Evolutionary conservation across 2,329 filamentous ascomycete species (phyloP), one percentile per base, ranked within the genome.

Genomic region (Diplocarpon mali): DNA sequence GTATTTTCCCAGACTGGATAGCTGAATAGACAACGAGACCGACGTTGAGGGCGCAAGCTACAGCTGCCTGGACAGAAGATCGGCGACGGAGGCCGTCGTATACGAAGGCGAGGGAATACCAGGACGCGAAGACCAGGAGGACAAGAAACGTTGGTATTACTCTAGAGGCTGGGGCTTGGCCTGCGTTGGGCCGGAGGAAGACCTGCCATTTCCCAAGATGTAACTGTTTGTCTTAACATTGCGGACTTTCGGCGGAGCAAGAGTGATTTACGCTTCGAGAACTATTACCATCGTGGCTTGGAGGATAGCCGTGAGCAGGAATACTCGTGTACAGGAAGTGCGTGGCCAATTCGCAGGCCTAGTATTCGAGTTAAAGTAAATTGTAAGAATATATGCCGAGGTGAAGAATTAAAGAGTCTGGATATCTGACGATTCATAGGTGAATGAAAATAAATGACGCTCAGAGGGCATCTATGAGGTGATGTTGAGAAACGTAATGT

Each of bases 101-200:
- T 13, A 34, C n/a, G 39, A 41, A 41, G 17, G 20, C 17, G 6
- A 41, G 30, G 6, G 29, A 41, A 30, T 41, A 41, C 14, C 27
- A 16, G 9, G 30, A 24, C 3, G 39, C 39, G 31, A 41, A 41
- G 39, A 41, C 39, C 7, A 41, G 30, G 17, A 41, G 39, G 12
- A 24, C 27, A 2, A 41, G 11, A 13, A 34, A 41, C 5, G 39
- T 41, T 11, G 39, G 30, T 9, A 41, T 35, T 3, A 32, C 31
- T 2, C 30, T 31, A 15, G 39, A 41, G 2, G 39, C 11, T 11
- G 30, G 39, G 20, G 24, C 39, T 16, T 41, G 30, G 11, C 27
- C 13, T 24, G 39, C 30, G 20, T 35, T 41, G 9, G 39, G 39
- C 5, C 30, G 30, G 12, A 41, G 31, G 30, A 14, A 41, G 11